Base-by-base conservation (phyloP, 306 rosid genomes). In the Quercus rubra region DNA sequence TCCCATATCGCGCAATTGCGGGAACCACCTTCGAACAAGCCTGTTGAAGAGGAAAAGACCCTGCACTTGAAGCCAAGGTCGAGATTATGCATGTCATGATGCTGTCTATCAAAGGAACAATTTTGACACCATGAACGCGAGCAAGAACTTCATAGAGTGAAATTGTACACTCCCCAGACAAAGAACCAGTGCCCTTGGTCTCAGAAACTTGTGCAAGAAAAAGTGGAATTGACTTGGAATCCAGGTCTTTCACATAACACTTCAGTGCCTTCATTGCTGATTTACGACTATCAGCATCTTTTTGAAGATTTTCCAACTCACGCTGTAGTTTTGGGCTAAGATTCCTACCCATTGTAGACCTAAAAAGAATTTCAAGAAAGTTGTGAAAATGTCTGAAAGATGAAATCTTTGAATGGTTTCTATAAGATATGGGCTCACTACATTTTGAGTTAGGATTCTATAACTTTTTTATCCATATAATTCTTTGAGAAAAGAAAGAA, bases 161-260 rank as follows among this genome's bases (percentile, higher is more conserved):
- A 78, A 91, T 89, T 0, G 92, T 90, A 85, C 92, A 92, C 55
- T 92, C 97, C 49, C 90, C 97, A 0, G 96, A 88, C 43, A 91
- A 76, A 38, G 94, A 77, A 55, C 98, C 92, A 1, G 85, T 84
- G 77, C 90, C 97, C 77, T 91, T 92, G 27, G 92, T 87, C 80
- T 91, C 94, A n/a, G 92, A 95, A 86, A 95, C 97, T 84, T 95
- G 97, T 18, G 91, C 97, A 49, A 92, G 93, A 86, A 95, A 95
- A 51, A 84, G 75, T 1, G 93, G 97, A 54, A 95, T 95, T 59
- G 96, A 83, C 89, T 84, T 89, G 58, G 82, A 83, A 51, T 95
- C 99, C 76, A 95, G 76, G 58, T 90, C 98, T 80, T 91, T 95
- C 64, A 92, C 97, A 57, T 95, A 90, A 4, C 91, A 84, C 56